Base-by-base conservation (phyloP, 306 rosid genomes). In the Betula pendula region DNA sequence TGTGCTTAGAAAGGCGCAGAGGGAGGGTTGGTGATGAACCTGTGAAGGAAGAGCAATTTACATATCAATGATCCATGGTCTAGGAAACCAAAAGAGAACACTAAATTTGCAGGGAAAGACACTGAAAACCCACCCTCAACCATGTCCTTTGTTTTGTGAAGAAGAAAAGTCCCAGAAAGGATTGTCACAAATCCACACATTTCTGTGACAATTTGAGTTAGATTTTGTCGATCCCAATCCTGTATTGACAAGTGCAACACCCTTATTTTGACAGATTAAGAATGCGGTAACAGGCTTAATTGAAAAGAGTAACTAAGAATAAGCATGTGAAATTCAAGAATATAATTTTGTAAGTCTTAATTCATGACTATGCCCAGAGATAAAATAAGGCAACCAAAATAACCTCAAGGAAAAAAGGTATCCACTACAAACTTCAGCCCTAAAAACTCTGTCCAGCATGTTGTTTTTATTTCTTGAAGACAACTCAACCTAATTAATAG, bases 161-260 rank as follows among this genome's bases (percentile, higher is more conserved):
- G 98, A 81, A 94, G 97, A 88, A 94, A 94, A 85, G 98, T 94
- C 80, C 98, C 98, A 2, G 96, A 91, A 72, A 94, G 98, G 71
- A 94, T 94, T 27, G 98, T 94, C 87, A 94, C 98, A 83, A 94
- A 94, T 72, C 97, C 98, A 78, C 98, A 94, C 73, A 94, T 84
- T 79, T 94, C 98, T 1, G 98, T 94, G 79, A 94, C 76, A 80
- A 94, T 97, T 82, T 94, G 97, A 4, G 98, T 94, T 77, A 97
- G 98, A 88, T 96, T 94, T 73, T 94, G 98, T 82, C 98, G 80
- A 79, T 94, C 98, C 98, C 98, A 94, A 80, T 94, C 98, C 98
- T 94, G 91, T 43, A 77, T 80, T 71, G 79, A 82, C 75, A 72
- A 72, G 35, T 68, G 71, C 62, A 83, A 33, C 63, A 11, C 42